Base-by-base conservation (phyloP, 2,329 filamentous ascomycete genomes). In the Trichocomaceae sp. region DNA sequence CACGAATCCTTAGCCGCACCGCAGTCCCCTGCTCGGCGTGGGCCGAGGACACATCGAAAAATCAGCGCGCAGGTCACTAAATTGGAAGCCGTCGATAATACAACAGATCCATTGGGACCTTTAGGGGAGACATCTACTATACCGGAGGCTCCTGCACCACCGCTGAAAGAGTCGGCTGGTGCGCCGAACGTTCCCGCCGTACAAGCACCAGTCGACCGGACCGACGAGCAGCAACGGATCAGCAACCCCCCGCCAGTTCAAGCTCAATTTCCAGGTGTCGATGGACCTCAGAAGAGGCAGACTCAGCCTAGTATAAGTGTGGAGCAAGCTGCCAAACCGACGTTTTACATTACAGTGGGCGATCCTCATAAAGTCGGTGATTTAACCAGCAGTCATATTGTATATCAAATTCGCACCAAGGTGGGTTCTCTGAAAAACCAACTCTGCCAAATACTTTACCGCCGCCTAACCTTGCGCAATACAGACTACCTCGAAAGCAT, bases 331-430 rank as follows among this genome's bases (percentile, higher is more conserved):
- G 86, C 92, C 29, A 95, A 96, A 73, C 93, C 93, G 5, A 87
- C 78, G 42, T 99, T 97, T 72, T 78, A 88, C 49, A 97, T 99
- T 64, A 84, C 81, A 2, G 93, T 99, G 20, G 93, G 93, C 56
- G 93, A 99, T 73, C 93, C 93, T 54, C 91, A 96, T 74, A 99
- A 97, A 76, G 92, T 99, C 62, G 93, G 93, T 57, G 93, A 97
- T 72, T 73, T 97, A 69, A 96, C 93, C 8, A 96, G 88, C 71
- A 96, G 91, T 60, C 93, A 99, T 72, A 99, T 96, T 60, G 93
- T 97, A 47, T 99, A 99, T 74, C 90, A 90, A 64, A 93, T 99
- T 60, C 83, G 88, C 65, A 99, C 93, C 56, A 93, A 87, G 83
- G 89, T 93, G 79, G 58, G 70, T 62, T 50, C 17, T 44, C 58